phyloP scores from a whole-genome alignment of 768 basidiomycete genomes.

The Russula emetica region DNA sequence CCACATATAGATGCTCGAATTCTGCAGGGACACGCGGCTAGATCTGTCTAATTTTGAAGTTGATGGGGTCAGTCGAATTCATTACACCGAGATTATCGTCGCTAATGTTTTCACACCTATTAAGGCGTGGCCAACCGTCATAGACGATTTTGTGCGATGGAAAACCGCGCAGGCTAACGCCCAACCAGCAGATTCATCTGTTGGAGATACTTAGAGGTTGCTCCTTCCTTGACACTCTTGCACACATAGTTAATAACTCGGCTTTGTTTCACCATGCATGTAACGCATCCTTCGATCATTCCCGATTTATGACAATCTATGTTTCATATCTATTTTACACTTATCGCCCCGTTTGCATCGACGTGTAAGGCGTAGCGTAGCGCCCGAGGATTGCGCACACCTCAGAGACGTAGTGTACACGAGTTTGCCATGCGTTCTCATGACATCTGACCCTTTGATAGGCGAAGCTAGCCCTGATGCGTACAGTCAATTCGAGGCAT shows the following conservation, averaged over 20 bases:
- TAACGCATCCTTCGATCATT: slow-evolving; percentile 8
- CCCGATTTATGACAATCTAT: not conserved
- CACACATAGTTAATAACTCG: not conserved
- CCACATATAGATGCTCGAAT: slow-evolving; percentile 61
- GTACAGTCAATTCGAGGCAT: too few relatives aligned
- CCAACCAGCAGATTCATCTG: not conserved
- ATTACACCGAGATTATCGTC: slow-evolving; percentile 30
- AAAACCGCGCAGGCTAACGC: slow-evolving; percentile 39
- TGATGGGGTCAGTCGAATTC: slow-evolving; percentile 53
- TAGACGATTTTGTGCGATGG: slow-evolving; percentile 76
- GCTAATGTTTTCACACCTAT: slow-evolving; percentile 4
- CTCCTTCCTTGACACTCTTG: not conserved
- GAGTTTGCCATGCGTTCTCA: not conserved
- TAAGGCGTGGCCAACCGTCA: slow-evolving; percentile 77
- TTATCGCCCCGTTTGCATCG: not conserved
- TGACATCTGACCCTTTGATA: not conserved
- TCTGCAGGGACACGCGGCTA: slow-evolving; percentile 57
- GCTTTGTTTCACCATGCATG: slow-evolving; percentile 6
- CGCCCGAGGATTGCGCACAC: not conserved
- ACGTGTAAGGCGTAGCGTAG: not conserved
- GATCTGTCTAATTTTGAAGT: slow-evolving; percentile 65
- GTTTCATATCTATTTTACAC: not conserved
- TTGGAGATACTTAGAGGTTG: slow-evolving; percentile 10
- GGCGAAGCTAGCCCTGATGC: not conserved
- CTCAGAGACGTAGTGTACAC: not conserved